Conservation (phyloP, 2,329 filamentous ascomycete species). For the Dothideomycetidae sp. region DNA sequence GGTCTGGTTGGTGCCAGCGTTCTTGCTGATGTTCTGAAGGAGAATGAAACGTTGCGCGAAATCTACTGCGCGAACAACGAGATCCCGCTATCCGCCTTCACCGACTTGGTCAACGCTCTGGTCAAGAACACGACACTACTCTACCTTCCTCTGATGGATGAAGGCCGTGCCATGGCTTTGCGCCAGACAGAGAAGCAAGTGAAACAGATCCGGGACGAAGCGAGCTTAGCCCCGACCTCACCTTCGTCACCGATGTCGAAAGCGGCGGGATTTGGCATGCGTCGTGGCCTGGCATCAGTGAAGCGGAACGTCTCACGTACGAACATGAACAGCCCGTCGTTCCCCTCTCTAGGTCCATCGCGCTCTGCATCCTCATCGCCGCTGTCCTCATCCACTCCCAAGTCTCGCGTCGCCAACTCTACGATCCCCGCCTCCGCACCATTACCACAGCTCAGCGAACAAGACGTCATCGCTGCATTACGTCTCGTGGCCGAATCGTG, state of each 20-base stretch:
- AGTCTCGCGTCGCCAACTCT: conserved; percentile 11
- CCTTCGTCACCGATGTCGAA: conserved; percentile 14
- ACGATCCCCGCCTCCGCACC: conserved; percentile 15
- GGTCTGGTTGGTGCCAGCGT: conserved; percentile 56
- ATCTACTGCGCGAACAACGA: conserved; percentile 60
- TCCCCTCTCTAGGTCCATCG: conserved; percentile 13
- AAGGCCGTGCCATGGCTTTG: conserved; percentile 47
- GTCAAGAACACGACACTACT: conserved; percentile 49
- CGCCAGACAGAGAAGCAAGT: conserved; percentile 44
- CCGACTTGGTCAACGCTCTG: conserved; percentile 53
- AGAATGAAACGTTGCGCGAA: conserved; percentile 47
- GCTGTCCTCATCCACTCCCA: conserved; percentile 17
- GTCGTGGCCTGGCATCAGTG: conserved; percentile 20
- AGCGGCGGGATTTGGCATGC: conserved; percentile 14
- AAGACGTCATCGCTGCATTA: conserved; percentile 36
- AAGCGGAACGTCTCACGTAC: conserved; percentile 19
- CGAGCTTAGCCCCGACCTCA: conserved; percentile 11
- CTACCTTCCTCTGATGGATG: conserved; percentile 48
- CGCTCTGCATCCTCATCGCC: conserved; percentile 1
- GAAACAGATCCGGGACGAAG: conserved; percentile 35
- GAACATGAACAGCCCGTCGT: conserved; percentile 19
- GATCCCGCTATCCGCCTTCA: conserved; percentile 56
- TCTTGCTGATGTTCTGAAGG: conserved; percentile 51
- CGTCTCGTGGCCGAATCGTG: conserved; percentile 35
- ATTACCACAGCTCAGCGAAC: conserved; percentile 26